Conservation (phyloP, 139 green algal species). For the Asterochloris erici region DNA sequence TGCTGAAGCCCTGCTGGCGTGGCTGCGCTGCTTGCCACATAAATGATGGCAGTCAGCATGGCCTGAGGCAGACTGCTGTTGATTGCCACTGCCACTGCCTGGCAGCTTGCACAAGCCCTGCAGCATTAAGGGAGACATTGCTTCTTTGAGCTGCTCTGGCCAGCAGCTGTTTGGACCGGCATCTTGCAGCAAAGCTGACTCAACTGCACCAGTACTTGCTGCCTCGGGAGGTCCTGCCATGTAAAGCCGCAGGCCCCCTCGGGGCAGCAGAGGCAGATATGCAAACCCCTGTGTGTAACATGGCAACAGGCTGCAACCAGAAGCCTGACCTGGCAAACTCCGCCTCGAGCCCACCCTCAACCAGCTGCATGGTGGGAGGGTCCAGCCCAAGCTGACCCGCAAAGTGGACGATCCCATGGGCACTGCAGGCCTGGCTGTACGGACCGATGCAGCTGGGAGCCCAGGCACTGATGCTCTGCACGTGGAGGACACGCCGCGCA, state of each 20-base stretch:
- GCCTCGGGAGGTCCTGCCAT: not conserved
- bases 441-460: constrained; percentile 95
- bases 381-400: constrained; percentile 69
- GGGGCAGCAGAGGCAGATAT: not conserved
- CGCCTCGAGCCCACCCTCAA: constrained; percentile 10
- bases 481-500: constrained; percentile 79
- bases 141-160: not conserved
- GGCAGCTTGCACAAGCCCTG: constrained; percentile 44
- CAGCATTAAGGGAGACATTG: constrained; percentile 3
- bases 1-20: not conserved
- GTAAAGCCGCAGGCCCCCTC: not conserved
- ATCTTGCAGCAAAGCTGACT: not conserved
- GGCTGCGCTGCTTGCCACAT: constrained; percentile 30
- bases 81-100: constrained; percentile 60
- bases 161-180: not conserved
- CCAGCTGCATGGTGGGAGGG: constrained; percentile 64
- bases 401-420: constrained; percentile 36
- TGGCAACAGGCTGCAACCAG: not conserved
- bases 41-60: constrained; percentile 54
- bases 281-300: not conserved
- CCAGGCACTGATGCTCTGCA: constrained; percentile 95
- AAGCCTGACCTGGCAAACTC: constrained; percentile 4
- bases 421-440: constrained; percentile 79
- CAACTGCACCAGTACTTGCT: not conserved
- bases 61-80: constrained; percentile 36